These are phyloP conservation scores for Candida neerlandica DNA, from an alignment of 1,139 yeast genomes.

Conservation along the genomic window DNA sequence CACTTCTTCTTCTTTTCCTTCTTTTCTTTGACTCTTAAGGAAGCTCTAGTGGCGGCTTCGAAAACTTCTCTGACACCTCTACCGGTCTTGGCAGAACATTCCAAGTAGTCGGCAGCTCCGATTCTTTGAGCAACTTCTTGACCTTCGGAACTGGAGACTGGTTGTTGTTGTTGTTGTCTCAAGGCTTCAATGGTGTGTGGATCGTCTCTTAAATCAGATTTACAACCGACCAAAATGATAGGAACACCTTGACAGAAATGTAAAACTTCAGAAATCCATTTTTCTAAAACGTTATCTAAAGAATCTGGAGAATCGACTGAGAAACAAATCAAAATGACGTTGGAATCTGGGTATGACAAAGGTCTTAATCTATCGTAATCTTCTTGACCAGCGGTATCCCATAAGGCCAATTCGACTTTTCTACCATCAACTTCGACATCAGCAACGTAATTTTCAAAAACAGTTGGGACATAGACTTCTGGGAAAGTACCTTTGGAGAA, in stretches of 20 bases:
- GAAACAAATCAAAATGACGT: slow-evolving; percentile 89
- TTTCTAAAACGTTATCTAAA: slow-evolving; percentile 88
- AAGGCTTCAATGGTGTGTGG: slow-evolving; percentile 74
- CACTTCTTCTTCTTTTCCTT: slow-evolving; percentile 59
- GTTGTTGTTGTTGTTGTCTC: slow-evolving; percentile 73
- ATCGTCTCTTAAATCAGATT: slow-evolving; percentile 86
- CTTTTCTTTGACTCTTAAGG: slow-evolving; percentile 66
- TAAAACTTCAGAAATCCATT: slow-evolving; percentile 92
- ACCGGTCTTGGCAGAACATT: slow-evolving; percentile 92
- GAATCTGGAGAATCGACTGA: slow-evolving; percentile 92
- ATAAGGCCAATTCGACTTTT: slow-evolving; percentile 88
- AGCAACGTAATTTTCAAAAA: slow-evolving; percentile 92
- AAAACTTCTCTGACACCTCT: slow-evolving; percentile 90
- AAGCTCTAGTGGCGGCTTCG: slow-evolving; percentile 90
- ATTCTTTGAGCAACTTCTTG: slow-evolving; percentile 83
- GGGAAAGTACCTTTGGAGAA: slow-evolving; percentile 96
- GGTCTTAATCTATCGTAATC: slow-evolving; percentile 97
- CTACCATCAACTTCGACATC: slow-evolving; percentile 94
- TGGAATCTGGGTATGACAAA: slow-evolving; percentile 88
- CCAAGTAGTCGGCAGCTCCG: slow-evolving; percentile 84
- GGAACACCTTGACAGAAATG: slow-evolving; percentile 97
- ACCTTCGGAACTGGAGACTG: slow-evolving; percentile 79
- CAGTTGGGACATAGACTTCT: slow-evolving; percentile 93
- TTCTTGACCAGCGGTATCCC: slow-evolving; percentile 99
- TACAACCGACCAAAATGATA: slow-evolving; percentile 90